Percentiles rank a stretch among this genome's conserved stretches.
Conservation (phyloP, 352 stramenopile genomes). For the Phytophthora syringae region DNA sequence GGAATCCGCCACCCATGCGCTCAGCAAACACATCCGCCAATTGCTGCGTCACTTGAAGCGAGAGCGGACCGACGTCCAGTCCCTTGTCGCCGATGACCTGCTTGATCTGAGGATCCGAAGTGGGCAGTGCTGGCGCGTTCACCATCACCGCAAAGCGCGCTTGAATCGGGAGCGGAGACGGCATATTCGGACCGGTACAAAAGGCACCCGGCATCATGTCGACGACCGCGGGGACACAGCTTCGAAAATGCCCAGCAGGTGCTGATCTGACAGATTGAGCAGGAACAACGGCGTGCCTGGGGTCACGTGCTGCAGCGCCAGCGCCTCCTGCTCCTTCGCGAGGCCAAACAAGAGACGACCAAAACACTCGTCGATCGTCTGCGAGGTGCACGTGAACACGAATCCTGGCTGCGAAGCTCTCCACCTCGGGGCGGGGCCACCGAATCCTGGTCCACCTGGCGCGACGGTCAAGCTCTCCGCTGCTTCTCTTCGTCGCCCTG, state of each 20-base stretch:
- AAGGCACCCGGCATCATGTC: constrained; percentile 89
- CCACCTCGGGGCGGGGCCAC: constrained; percentile 42
- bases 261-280: constrained; percentile 86
- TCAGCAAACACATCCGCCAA: constrained; percentile 80
- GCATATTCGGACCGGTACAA: constrained; percentile 51
- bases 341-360: constrained; percentile 87
- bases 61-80: constrained; percentile 63
- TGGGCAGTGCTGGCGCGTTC: constrained; percentile 76
- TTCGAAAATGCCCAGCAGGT: constrained; percentile 88
- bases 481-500: constrained; percentile 68
- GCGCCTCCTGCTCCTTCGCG: constrained; percentile 68
- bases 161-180: constrained; percentile 80
- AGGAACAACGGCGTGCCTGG: constrained; percentile 86
- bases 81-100: constrained; percentile 69
- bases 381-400: constrained; percentile 79
- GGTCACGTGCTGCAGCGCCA: constrained; percentile 67
- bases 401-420: constrained; percentile 70
- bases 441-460: constrained; percentile 34
- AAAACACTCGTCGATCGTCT: constrained; percentile 90
- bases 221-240: constrained; percentile 71
- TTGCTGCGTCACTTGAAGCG: constrained; percentile 69
- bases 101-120: constrained; percentile 75
- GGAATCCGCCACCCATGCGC: constrained; percentile 57
- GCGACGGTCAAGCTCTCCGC: constrained; percentile 71
- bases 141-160: constrained; percentile 71